Percentiles rank a stretch among this genome's conserved stretches.
These are phyloP conservation scores for Neurospora terricola DNA, from an alignment of 495 filamentous ascomycete genomes.

Conservation along the genomic window DNA sequence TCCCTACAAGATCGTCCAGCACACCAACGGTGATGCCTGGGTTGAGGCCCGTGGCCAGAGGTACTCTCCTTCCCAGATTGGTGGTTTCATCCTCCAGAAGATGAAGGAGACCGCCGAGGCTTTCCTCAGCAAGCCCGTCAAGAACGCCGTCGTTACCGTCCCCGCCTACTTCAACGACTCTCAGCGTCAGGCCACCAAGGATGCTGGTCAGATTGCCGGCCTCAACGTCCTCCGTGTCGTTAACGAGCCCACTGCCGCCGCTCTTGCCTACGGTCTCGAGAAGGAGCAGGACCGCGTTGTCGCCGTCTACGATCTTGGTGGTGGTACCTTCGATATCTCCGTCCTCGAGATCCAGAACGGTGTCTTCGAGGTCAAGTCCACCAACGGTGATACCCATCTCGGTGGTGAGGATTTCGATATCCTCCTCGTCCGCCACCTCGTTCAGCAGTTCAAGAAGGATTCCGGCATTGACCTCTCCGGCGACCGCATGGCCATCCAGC, in stretches of 20 bases:
- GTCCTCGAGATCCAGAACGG: conserved; percentile 96
- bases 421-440: conserved; percentile 84
- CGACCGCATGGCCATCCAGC: conserved; percentile 98
- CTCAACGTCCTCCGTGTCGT: conserved; percentile 94
- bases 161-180: conserved; percentile 98
- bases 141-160: conserved; percentile 94
- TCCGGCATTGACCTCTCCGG: conserved; percentile 79
- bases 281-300: conserved; percentile 86
- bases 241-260: conserved; percentile 93
- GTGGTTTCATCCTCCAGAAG: conserved; percentile 93
- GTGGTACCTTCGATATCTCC: conserved; percentile 98
- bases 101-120: conserved; percentile 98
- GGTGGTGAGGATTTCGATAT: conserved; percentile 99
- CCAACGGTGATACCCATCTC: conserved; percentile 96
- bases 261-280: conserved; percentile 89
- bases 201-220: conserved; percentile 91
- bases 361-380: conserved; percentile 97
- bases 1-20: conserved; percentile 98
- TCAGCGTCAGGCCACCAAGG: conserved; percentile 95
- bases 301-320: conserved; percentile 95
- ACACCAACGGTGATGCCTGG: conserved; percentile 97
- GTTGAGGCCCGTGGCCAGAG: conserved; percentile 91
- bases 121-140: conserved; percentile 77
- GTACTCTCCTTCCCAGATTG: conserved; percentile 97
- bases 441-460: conserved; percentile 93